Base-by-base conservation (phyloP, 768 basidiomycete species). In the Cyathus striatus region DNA sequence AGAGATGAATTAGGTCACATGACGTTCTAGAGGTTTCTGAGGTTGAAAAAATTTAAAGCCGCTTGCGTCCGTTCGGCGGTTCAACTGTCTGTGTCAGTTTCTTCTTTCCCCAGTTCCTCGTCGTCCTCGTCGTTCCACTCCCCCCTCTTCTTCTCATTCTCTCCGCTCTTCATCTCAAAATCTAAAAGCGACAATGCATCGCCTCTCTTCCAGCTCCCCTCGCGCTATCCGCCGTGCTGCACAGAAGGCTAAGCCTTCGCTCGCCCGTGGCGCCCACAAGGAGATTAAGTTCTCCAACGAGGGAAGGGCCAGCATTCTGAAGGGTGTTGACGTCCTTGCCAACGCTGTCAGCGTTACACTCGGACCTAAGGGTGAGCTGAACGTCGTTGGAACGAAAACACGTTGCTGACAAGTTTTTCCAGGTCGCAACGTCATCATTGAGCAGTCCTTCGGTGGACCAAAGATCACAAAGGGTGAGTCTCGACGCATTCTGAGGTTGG, bases 341-440 rank as follows among this genome's bases (percentile, higher is more conserved):
- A 92, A 97, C 63, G 94, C 95, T 46, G 95, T 98, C 61, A 85
- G 83, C 51, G 92, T 96, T 38, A 99, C 95, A 32, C 80, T 98
- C 20, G 95, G 95, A 45, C 95, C 95, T 23, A 98, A 99, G 71
- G 93, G 91, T 83, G 41, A 6, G 70, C 17, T 32, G 12, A 32
- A 57, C 3, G 3, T 3, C 5, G 33, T 41, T 14, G 10, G 5
- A 1, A 39, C 23, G 20, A 5, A 22, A 16, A 6, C 3, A 38
- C 2, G 43, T 49, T 23, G 34, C 5, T 35, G 40, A 24, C n/a
- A 22, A 30, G 17, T 49, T 56, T 41, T 59, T 37, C 13, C 44
- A 90, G 91, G 92, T 53, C 81, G 94, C 59, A 99, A 96, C 64
- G 95, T 98, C 60, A 98, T 98, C 72, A 96, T 98, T 57, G 95